A percentile compares a stretch with the other conserved stretches of the same genome.
These are phyloP conservation scores for Podaxis sp. DNA, from an alignment of 768 basidiomycete species.

Conservation along the genomic window DNA sequence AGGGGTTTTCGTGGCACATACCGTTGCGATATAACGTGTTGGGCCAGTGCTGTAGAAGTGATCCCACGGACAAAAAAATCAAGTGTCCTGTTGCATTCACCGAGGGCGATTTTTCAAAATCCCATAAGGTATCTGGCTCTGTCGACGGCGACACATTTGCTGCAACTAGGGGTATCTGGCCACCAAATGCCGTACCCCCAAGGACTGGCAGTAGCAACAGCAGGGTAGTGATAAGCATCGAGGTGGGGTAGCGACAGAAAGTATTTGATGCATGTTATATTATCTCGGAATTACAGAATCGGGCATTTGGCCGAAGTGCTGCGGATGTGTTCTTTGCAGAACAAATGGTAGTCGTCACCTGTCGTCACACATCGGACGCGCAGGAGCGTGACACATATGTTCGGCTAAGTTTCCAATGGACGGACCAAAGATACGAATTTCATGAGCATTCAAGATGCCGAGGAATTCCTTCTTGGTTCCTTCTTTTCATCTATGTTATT, in stretches of 20 bases:
- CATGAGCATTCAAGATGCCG: no score
- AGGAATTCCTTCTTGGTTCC: no score
- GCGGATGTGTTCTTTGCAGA: no score
- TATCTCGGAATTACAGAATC: no score
- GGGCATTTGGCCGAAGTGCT: no score
- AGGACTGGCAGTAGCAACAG: background rate
- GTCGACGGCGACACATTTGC: background rate
- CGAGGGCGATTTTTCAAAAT: background rate
- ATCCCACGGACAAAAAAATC: background rate
- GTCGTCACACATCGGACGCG: background rate
- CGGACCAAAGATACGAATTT: background rate
- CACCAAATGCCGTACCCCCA: background rate
- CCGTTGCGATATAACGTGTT: background rate
- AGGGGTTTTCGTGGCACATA: background rate
- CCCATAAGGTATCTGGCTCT: background rate
- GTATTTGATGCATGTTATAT: no score
- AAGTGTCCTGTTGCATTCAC: background rate
- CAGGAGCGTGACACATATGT: no score
- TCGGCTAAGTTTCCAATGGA: background rate
- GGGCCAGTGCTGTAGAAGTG: background rate
- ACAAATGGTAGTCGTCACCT: background rate
- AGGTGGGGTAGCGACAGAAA: background rate
- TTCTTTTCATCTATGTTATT: no score
- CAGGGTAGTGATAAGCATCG: background rate
- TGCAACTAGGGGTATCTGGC: background rate